A percentile compares a stretch with the other conserved stretches of the same genome.
These are phyloP conservation scores for Podospora pseudopauciseta DNA, from an alignment of 495 filamentous ascomycete genomes.

Conservation along the genomic window DNA sequence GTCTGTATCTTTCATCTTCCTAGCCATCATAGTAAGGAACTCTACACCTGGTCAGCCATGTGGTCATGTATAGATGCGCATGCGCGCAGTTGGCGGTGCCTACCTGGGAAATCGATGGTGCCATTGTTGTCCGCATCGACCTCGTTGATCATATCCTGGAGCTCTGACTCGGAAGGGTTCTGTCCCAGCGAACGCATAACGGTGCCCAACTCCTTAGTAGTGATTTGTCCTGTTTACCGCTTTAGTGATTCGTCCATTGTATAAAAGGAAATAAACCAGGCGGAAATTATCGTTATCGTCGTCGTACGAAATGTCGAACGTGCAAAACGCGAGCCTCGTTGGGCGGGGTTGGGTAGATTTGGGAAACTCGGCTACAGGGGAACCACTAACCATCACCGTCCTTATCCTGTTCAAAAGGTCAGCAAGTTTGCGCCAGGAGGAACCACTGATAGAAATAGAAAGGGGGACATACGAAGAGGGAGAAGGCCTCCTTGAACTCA, in stretches of 20 bases:
- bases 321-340: slow-evolving; percentile 10
- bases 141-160: slow-evolving; percentile 99
- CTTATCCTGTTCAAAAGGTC: slow-evolving; percentile 70
- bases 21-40: slow-evolving; percentile 99
- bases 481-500: slow-evolving; percentile 99
- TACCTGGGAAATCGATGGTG: slow-evolving; percentile 99
- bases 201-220: slow-evolving; percentile 97
- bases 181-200: slow-evolving; percentile 99
- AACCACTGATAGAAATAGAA: slow-evolving; percentile 9
- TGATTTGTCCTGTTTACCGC: slow-evolving; percentile 79
- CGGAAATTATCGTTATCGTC: background rate
- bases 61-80: slow-evolving; percentile 8
- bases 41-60: slow-evolving; percentile 55
- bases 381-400: slow-evolving; percentile 94
- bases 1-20: slow-evolving; percentile 99
- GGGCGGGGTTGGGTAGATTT: slow-evolving; percentile 6
- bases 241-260: slow-evolving; percentile 22
- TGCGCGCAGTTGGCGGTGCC: slow-evolving; percentile 13
- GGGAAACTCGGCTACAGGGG: slow-evolving; percentile 7
- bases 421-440: slow-evolving; percentile 5
- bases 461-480: slow-evolving; percentile 83
- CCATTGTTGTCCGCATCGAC: slow-evolving; percentile 99
- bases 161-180: slow-evolving; percentile 96
- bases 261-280: background rate
- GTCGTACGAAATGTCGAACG: slow-evolving; percentile 9